phyloP scores from a whole-genome alignment of 768 basidiomycete genomes.

The Naganishia onofrii region DNA sequence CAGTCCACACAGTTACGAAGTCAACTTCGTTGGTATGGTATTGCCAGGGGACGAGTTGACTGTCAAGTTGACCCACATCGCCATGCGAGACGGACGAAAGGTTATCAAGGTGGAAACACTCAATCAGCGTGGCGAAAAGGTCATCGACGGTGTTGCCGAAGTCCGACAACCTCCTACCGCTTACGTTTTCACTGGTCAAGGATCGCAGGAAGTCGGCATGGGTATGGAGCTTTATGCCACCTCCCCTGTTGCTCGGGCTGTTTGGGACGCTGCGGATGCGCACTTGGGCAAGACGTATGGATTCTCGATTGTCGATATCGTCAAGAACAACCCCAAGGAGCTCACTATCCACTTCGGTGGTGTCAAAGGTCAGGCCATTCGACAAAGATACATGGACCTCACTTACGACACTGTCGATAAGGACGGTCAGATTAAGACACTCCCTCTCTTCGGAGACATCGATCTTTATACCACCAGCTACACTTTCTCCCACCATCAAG shows the following conservation, averaged over 20 bases:
- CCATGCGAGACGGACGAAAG: slow-evolving; percentile 90
- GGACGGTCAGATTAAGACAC: slow-evolving; percentile 90
- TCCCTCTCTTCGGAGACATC: slow-evolving; percentile 94
- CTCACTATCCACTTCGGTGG: slow-evolving; percentile 99
- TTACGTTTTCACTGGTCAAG: slow-evolving; percentile 97
- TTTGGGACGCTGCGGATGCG: slow-evolving; percentile 94
- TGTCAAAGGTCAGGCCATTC: slow-evolving; percentile 96
- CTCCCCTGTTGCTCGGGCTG: slow-evolving; percentile 89
- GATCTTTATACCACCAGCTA: slow-evolving; percentile 90
- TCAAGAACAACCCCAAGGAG: slow-evolving; percentile 96
- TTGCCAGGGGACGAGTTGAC: slow-evolving; percentile 81
- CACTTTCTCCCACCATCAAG: slow-evolving; percentile 95
- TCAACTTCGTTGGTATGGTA: slow-evolving; percentile 96
- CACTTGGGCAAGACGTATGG: slow-evolving; percentile 93
- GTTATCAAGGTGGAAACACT: slow-evolving; percentile 82
- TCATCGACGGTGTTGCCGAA: slow-evolving; percentile 86
- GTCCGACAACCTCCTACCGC: slow-evolving; percentile 86
- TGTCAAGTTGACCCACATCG: slow-evolving; percentile 82
- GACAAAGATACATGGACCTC: slow-evolving; percentile 99
- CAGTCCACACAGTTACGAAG: slow-evolving; percentile 67
- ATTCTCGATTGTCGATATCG: slow-evolving; percentile 97
- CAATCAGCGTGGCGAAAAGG: slow-evolving; percentile 83
- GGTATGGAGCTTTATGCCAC: slow-evolving; percentile 96
- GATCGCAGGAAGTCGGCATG: slow-evolving; percentile 97
- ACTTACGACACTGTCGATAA: slow-evolving; percentile 95